Conservation (phyloP, 345 rosid species). For the Limnanthes douglasii region DNA sequence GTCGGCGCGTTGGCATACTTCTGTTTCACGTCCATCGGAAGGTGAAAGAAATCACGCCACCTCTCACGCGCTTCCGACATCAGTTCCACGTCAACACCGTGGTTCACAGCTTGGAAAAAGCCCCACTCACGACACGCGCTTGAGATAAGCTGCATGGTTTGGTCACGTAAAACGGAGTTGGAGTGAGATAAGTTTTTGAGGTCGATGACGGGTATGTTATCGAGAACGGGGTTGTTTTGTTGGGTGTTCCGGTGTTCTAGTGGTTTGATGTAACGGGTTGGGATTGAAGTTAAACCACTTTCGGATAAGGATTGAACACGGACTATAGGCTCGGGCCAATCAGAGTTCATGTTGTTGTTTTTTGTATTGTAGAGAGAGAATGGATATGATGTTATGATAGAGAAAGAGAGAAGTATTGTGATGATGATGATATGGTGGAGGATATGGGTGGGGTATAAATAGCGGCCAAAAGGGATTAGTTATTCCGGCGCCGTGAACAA, state of each 20-base stretch:
- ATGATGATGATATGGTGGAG: too few relatives aligned
- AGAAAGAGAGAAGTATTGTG: too few relatives aligned
- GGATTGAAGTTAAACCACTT: slow-evolving; percentile 36
- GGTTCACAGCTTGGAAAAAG: slow-evolving; percentile 78
- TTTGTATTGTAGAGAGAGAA: too few relatives aligned
- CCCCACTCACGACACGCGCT: slow-evolving; percentile 82
- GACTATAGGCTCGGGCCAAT: slow-evolving; percentile 89
- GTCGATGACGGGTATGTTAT: slow-evolving; percentile 52
- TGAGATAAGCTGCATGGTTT: slow-evolving; percentile 17
- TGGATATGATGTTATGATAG: too few relatives aligned
- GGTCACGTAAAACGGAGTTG: too few relatives aligned
- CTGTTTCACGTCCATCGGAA: slow-evolving; percentile 54
- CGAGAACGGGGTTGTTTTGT: slow-evolving; percentile 4
- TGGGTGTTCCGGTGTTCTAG: slow-evolving; percentile 16
- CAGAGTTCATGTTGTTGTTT: slow-evolving; percentile 13
- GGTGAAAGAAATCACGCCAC: slow-evolving; percentile 75
- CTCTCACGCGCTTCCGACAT: slow-evolving; percentile 47
- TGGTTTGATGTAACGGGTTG: slow-evolving; percentile 53
- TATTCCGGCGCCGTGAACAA: too few relatives aligned
- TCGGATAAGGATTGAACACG: slow-evolving; percentile 78
- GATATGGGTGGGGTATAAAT: too few relatives aligned
- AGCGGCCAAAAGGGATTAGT: too few relatives aligned
- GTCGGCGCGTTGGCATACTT: slow-evolving; percentile 51
- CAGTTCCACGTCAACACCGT: slow-evolving; percentile 46
- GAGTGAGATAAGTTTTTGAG: slow-evolving; percentile 14